Conservation (phyloP, 495 filamentous ascomycete genomes). For the Niebla homalea region DNA sequence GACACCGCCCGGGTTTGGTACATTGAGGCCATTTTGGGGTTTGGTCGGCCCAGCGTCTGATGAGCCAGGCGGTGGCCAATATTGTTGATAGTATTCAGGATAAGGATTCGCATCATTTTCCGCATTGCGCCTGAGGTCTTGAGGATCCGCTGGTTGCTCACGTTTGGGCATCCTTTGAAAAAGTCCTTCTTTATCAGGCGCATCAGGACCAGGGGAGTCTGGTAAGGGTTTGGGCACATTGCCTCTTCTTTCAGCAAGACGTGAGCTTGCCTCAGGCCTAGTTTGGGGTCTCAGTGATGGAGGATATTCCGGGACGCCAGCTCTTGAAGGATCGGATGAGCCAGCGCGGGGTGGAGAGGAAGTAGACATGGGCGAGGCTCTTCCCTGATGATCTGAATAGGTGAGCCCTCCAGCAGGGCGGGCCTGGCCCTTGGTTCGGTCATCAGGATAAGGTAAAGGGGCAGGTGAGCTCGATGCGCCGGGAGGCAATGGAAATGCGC, state of each 20-base stretch:
- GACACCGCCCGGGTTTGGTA: slow-evolving; percentile 40
- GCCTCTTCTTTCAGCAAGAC: slow-evolving; percentile 58
- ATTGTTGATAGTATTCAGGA: slow-evolving; percentile 50
- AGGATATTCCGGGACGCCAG: slow-evolving; percentile 27
- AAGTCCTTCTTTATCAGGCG: slow-evolving; percentile 56
- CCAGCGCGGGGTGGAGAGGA: slow-evolving; percentile 23
- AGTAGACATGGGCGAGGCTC: slow-evolving; percentile 15
- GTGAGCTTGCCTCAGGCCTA: slow-evolving; percentile 33
- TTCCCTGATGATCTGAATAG: slow-evolving; percentile 14
- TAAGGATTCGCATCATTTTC: slow-evolving; percentile 28
- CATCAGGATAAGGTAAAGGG: slow-evolving; percentile 67
- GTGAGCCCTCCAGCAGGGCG: slow-evolving; percentile 15
- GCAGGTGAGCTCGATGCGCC: slow-evolving; percentile 49
- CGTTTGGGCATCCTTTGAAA: slow-evolving; percentile 44
- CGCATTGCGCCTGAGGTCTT: slow-evolving; percentile 1
- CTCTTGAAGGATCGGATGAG: slow-evolving; percentile 21
- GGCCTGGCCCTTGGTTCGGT: slow-evolving; percentile 38
- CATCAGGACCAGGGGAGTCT: slow-evolving; percentile 57
- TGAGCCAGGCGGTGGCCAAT: slow-evolving; percentile 44
- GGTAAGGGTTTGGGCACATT: slow-evolving; percentile 66
- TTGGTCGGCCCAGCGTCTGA: slow-evolving; percentile 17
- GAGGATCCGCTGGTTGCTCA: slow-evolving; percentile 14
- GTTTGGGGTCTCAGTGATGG: slow-evolving; percentile 33
- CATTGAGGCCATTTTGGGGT: slow-evolving; percentile 24
- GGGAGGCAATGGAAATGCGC: slow-evolving; percentile 40